Conservation (phyloP, 192 early-diverging fungal species). For the Umbelopsis ramanniana region DNA sequence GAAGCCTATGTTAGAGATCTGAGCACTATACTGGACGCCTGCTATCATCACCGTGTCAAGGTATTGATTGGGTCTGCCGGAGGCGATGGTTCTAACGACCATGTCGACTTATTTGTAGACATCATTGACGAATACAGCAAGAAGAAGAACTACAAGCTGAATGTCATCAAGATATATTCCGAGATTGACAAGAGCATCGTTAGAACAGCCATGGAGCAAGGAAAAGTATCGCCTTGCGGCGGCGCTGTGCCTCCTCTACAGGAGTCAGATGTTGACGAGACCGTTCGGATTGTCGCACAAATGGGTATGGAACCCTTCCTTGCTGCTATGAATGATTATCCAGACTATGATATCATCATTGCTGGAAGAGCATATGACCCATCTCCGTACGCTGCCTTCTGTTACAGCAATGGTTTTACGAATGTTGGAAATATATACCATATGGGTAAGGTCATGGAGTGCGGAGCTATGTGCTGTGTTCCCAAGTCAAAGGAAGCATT, state of each 20-base stretch:
- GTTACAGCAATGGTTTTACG: constrained; percentile 19
- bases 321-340: constrained; percentile 15
- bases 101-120: constrained; percentile 18
- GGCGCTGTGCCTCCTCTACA: constrained; percentile 1
- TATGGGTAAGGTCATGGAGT: constrained; percentile 33
- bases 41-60: constrained; percentile 21
- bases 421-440: constrained; percentile 24
- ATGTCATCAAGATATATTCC: constrained; percentile 5
- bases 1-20: constrained; percentile 24
- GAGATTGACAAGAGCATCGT: background rate
- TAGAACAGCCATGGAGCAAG: background rate
- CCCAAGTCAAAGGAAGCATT: constrained; percentile 26
- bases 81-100: constrained; percentile 25
- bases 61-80: constrained; percentile 19
- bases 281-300: constrained; percentile 22
- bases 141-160: background rate
- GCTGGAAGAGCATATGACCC: constrained; percentile 28
- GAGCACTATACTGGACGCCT: constrained; percentile 20
- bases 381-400: constrained; percentile 24
- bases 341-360: constrained; percentile 27
- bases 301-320: constrained; percentile 29
- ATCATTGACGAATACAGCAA: background rate
- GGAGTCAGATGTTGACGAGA: background rate
- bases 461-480: constrained; percentile 21
- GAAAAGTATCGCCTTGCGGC: constrained; percentile 2